Base-by-base conservation (phyloP, 2,329 filamentous ascomycete genomes). In the Trichophyton equinum region DNA sequence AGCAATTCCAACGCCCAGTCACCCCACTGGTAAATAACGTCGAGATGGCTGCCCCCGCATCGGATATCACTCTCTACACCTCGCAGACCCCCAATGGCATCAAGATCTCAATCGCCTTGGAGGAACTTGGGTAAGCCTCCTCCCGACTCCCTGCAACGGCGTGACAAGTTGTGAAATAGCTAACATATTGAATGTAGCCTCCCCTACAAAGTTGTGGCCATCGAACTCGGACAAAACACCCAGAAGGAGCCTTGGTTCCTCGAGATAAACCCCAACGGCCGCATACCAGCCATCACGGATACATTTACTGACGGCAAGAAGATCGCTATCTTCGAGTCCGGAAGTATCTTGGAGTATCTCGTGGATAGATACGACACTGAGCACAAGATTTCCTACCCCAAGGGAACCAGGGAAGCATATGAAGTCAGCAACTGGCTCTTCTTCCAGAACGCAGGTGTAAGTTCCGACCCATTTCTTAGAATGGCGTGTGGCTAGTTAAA, bases 161-260 rank as follows among this genome's bases (percentile, higher is more conserved):
- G 27, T 15, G n/a, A 5, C n/a, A 22, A 15, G 18, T n/a, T 38
- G 22, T 11, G 11, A 60, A 53, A 20, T 57, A 27, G 22, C 22
- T 30, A 68, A 72, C 33, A 25, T 40, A 18, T n/a, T 15, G n/a
- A 7, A 53, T 62, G 61, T 59, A 76, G 73, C 25, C 77, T 95
- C 46, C 82, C 86, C n/a, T 95, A 95, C 77, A 85, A 90, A 75
- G 82, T 85, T 49, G 81, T 86, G 59, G 78, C 81, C 49, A 85
- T 95, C 68, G 81, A 87, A n/a, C 81, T 95, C 62, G 77, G 73
- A 64, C 87, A 88, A 64, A 88, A 90, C 71, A 81, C 78, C n/a
- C 89, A 95, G 68, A 95, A 94, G 68, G 82, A 92, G 73, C 83
- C 83, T 15, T 95, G 89, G 89, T 96, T 92, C 75, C 81, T 95